Conservation (phyloP, 1,284 basidiomycete species). For the Sphagnurus paluster region DNA sequence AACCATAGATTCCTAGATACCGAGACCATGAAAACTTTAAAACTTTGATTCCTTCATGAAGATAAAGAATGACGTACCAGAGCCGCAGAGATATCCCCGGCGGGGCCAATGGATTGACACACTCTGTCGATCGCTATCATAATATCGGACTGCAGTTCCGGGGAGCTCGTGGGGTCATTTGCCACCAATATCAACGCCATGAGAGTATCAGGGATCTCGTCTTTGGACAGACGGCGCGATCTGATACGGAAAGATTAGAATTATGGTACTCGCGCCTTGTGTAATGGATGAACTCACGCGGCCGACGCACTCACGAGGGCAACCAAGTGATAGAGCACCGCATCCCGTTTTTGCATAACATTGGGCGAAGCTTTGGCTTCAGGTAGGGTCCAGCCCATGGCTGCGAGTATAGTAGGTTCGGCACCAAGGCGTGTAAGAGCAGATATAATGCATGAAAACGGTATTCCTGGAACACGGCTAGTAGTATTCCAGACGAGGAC, state of each 20-base stretch:
- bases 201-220: conserved; percentile 52
- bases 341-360: conserved; percentile 23
- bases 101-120: conserved; percentile 38
- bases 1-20: conserved; percentile 53
- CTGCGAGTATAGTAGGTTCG: conserved; percentile 22
- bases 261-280: conserved; percentile 12
- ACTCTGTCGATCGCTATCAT: conserved; percentile 45
- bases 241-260: conserved; percentile 31
- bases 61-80: conserved; percentile 29
- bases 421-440: conserved; percentile 31
- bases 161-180: conserved; percentile 50
- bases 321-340: conserved; percentile 42
- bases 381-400: conserved; percentile 27
- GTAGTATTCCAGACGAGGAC: conserved; percentile 26
- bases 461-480: conserved; percentile 21
- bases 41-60: background rate
- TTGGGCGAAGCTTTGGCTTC: conserved; percentile 8
- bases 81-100: conserved; percentile 26
- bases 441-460: conserved; percentile 24
- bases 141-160: conserved; percentile 46
- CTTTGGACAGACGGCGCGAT: conserved; percentile 29
- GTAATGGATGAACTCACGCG: conserved; percentile 36
- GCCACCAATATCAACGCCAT: conserved; percentile 53
- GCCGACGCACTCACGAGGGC: conserved; percentile 44
- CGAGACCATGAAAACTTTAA: conserved; percentile 5